phyloP scores from a whole-genome alignment of 1,284 basidiomycete species.

The Psilocybe mexicana region DNA sequence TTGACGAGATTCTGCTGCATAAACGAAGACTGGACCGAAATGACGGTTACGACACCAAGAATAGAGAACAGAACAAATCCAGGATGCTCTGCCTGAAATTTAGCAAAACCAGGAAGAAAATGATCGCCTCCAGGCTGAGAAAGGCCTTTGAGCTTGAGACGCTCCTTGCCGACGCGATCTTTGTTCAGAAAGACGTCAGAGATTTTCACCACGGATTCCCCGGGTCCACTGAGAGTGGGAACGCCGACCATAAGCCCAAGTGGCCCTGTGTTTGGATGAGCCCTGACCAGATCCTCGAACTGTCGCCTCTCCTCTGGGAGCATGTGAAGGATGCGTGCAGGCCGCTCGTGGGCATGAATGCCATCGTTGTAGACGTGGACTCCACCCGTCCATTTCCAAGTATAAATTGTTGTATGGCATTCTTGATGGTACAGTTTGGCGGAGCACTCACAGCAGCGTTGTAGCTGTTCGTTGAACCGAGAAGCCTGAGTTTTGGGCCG shows the following conservation, averaged over 20 bases:
- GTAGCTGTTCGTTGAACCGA: conserved; percentile 4
- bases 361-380: conserved; percentile 13
- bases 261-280: conserved; percentile 18
- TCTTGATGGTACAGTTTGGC: not conserved
- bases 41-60: conserved; percentile 22
- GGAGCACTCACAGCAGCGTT: conserved; percentile 3
- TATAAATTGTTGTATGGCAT: conserved; percentile 4
- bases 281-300: conserved; percentile 15
- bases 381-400: conserved; percentile 10
- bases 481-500: conserved; percentile 11
- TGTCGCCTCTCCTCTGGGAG: not conserved
- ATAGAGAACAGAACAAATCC: conserved; percentile 14
- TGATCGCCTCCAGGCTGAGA: not conserved
- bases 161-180: conserved; percentile 23
- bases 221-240: conserved; percentile 19
- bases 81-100: conserved; percentile 13
- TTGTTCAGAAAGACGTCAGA: conserved; percentile 24
- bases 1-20: conserved; percentile 29
- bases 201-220: conserved; percentile 26
- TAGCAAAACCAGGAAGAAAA: conserved; percentile 12
- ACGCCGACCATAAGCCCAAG: conserved; percentile 22
- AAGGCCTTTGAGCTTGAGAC: conserved; percentile 4
- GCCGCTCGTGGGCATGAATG: conserved; percentile 18
- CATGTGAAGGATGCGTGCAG: conserved; percentile 17
- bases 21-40: conserved; percentile 26